Conservation (phyloP, 2,329 filamentous ascomycete species). For the Neophaeococcomyces aloes region DNA sequence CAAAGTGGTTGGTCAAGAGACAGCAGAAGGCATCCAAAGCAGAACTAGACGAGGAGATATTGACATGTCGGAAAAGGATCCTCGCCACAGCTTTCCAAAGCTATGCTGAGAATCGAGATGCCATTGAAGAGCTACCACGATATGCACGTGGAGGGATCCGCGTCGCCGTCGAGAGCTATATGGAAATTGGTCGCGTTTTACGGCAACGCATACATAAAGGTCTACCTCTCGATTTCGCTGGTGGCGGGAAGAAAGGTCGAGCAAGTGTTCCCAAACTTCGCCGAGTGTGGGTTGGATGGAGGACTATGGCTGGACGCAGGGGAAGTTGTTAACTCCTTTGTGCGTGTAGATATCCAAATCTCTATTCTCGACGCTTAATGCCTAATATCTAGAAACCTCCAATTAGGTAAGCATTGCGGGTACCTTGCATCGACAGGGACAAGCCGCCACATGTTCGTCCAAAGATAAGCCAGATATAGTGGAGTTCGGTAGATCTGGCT, state of each 20-base stretch:
- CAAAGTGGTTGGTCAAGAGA: constrained; percentile 51
- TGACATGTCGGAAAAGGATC: constrained; percentile 40
- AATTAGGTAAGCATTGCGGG: neutral
- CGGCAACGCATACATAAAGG: constrained; percentile 14
- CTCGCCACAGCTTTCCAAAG: constrained; percentile 51
- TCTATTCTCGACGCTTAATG: neutral
- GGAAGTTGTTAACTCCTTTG: constrained; percentile 11
- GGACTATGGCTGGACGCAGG: constrained; percentile 34
- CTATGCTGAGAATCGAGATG: constrained; percentile 44
- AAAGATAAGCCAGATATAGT: neutral
- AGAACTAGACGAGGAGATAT: constrained; percentile 17
- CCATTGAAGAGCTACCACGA: constrained; percentile 51
- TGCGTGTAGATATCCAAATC: neutral
- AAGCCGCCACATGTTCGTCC: neutral
- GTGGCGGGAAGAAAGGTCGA: constrained; percentile 20
- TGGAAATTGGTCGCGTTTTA: constrained; percentile 56
- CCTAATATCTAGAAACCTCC: neutral
- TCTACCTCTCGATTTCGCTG: constrained; percentile 17
- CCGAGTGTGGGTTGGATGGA: constrained; percentile 50
- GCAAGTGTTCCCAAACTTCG: constrained; percentile 37
- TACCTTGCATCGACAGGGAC: constrained; percentile 4
- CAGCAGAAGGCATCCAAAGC: constrained; percentile 29
- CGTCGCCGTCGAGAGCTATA: constrained; percentile 63
- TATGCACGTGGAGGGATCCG: constrained; percentile 54
- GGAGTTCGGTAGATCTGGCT: neutral